phyloP scores from a whole-genome alignment of 371 early-diverging fungal species.

The Choanephora cucurbitarum region DNA sequence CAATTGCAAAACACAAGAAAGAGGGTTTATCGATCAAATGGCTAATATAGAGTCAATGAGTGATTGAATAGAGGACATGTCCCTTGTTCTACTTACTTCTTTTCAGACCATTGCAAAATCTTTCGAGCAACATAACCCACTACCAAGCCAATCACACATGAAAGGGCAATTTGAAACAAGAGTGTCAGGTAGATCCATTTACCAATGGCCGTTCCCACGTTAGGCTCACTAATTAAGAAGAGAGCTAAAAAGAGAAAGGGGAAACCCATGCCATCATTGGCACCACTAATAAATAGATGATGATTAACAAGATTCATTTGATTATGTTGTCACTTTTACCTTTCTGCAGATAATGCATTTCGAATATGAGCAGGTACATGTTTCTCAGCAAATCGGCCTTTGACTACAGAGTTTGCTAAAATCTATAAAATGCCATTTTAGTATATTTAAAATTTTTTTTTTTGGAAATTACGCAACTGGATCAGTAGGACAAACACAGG shows the following conservation, averaged over 20 bases:
- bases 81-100: conserved; percentile 59
- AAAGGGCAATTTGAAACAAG: conserved; percentile 77
- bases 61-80: background rate
- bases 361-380: conserved; percentile 90
- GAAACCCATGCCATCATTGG: conserved; percentile 86
- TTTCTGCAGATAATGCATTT: conserved; percentile 88
- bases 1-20: conserved; percentile 87
- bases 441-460: background rate
- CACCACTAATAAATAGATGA: conserved; percentile 58
- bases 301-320: no score
- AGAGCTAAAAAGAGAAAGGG: conserved; percentile 88
- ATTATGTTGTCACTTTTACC: conserved; percentile 28
- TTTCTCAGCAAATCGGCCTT: conserved; percentile 95
- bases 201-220: conserved; percentile 66
- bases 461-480: conserved; percentile 61
- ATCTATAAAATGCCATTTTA: conserved; percentile 47
- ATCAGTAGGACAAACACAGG: conserved; percentile 95
- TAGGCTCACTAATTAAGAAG: conserved; percentile 63
- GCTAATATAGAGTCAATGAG: conserved; percentile 21
- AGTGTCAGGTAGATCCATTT: conserved; percentile 80
- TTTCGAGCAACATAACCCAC: conserved; percentile 80
- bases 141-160: conserved; percentile 75
- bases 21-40: conserved; percentile 91
- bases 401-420: conserved; percentile 92
- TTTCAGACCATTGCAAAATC: conserved; percentile 74